Evolutionary conservation across 2,329 filamentous ascomycete species (phyloP).

Genomic region (Stemphylium vesicarium): DNA sequence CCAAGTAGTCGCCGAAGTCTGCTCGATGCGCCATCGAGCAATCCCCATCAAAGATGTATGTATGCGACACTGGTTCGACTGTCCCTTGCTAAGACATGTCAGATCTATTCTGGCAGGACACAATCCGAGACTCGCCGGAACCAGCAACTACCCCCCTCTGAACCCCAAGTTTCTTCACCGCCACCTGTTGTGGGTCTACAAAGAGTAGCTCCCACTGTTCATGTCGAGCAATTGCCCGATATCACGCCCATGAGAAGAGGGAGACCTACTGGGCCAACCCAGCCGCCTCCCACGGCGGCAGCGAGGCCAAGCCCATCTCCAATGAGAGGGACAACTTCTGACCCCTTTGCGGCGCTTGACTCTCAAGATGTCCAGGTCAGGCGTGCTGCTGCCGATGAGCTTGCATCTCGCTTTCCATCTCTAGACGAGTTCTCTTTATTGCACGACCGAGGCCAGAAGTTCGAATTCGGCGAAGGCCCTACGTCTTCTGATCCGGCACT

Average conservation of each 20-base stretch:
- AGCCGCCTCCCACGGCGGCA: slow-evolving; percentile 42
- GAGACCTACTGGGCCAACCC: slow-evolving; percentile 65
- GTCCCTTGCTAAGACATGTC: slow-evolving; percentile 27
- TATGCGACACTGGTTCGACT: not conserved
- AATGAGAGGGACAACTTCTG: slow-evolving; percentile 70
- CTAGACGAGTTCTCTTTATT: slow-evolving; percentile 91
- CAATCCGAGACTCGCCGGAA: slow-evolving; percentile 68
- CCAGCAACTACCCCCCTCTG: slow-evolving; percentile 64
- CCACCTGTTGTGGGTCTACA: slow-evolving; percentile 77
- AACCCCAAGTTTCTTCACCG: slow-evolving; percentile 57
- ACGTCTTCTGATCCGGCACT: slow-evolving; percentile 56
- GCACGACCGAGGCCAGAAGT: slow-evolving; percentile 82
- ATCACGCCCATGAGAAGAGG: slow-evolving; percentile 94
- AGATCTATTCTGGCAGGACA: slow-evolving; percentile 62
- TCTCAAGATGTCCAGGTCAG: slow-evolving; percentile 60
- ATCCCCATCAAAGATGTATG: slow-evolving; percentile 86
- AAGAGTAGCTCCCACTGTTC: slow-evolving; percentile 75
- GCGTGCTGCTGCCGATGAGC: slow-evolving; percentile 71
- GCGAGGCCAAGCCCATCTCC: slow-evolving; percentile 71
- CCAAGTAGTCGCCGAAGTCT: slow-evolving; percentile 85
- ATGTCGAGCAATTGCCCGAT: slow-evolving; percentile 78
- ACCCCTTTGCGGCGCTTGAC: slow-evolving; percentile 92
- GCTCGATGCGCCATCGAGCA: slow-evolving; percentile 84
- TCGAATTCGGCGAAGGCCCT: slow-evolving; percentile 70
- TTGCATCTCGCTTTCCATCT: slow-evolving; percentile 85